Evolutionary conservation across 2,329 filamentous ascomycete species (phyloP), one percentile per base, ranked within the genome.

Genomic region (Cyphellophora attinorum): DNA sequence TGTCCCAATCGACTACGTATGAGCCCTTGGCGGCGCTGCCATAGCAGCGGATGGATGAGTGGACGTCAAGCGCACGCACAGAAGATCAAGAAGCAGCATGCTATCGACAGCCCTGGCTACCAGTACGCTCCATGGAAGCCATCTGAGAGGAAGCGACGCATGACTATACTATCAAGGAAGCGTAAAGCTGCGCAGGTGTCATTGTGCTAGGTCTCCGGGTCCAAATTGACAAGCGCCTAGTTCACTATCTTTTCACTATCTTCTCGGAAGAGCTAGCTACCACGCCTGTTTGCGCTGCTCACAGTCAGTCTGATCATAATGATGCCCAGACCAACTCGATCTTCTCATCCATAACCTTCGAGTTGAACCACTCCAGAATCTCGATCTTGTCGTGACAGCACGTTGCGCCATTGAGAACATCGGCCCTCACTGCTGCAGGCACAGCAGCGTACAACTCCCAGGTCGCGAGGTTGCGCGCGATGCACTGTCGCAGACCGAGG

Each of bases 331-430:
- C 37, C 36, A 47, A 27, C 14, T 49, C 47, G 13, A 74, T 65
- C 46, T 55, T 62, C 41, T 65, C 65, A 0, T 63, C 67, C 25
- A 64, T 61, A 2, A 74, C 61, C 42, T 62, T 65, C 2, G 62
- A 64, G 44, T 73, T 74, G 42, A 74, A 74, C 70, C 70, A 74
- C 46, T 75, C 65, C 17, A 59, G 52, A n/a, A 72, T 67, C 49
- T 68, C 59, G 8, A 74, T 59, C 35, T 58, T 52, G 1, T 61
- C 53, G 13, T 60, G 47, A 2, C 62, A 52, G 2, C 53, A 47
- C 29, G 39, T 61, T 2, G 64, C 66, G 2, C 66, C 67, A 3
- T 55, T 50, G 12, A 74, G 50, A 2, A 68, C 58, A 41, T 60
- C 59, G 8, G 52, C 59, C 34, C 57, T 50, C 0, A 60, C 65